Evolutionary conservation across 192 early-diverging fungal genomes (phyloP).

Genomic region (Haplosporangium gracile): DNA sequence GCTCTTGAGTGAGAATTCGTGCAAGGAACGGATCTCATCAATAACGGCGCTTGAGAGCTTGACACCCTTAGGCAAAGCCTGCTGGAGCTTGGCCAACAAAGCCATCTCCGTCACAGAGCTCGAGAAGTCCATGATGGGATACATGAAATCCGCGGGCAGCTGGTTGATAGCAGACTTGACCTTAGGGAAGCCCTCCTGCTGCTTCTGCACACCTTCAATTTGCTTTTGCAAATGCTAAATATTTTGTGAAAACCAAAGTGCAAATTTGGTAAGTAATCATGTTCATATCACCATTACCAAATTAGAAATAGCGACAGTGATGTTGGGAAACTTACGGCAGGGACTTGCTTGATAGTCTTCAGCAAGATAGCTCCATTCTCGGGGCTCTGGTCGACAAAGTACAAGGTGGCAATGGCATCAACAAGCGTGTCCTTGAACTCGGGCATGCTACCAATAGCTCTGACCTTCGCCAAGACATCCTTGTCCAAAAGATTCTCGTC

Average conservation of each 20-base stretch:
- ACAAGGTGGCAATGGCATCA: conserved; percentile 77
- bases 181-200: conserved; percentile 49
- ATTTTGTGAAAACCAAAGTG: neutral
- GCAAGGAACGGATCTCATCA: conserved; percentile 51
- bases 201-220: conserved; percentile 55
- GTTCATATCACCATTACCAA: conserved; percentile 3
- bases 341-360: conserved; percentile 63
- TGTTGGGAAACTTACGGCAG: conserved; percentile 56
- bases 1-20: conserved; percentile 60
- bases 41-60: conserved; percentile 34
- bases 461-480: conserved; percentile 44
- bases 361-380: conserved; percentile 57
- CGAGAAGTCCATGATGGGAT: conserved; percentile 61
- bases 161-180: conserved; percentile 36
- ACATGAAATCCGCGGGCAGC: conserved; percentile 37
- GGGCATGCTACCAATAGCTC: conserved; percentile 47
- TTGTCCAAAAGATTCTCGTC: conserved; percentile 43
- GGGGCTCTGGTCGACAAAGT: conserved; percentile 72
- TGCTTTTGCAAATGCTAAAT: conserved; percentile 55
- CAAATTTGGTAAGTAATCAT: neutral
- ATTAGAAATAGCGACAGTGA: neutral
- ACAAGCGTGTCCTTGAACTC: conserved; percentile 74
- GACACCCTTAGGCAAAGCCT: conserved; percentile 23
- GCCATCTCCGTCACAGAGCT: conserved; percentile 66
- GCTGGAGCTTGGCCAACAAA: conserved; percentile 57